Percentiles rank a stretch among this genome's conserved stretches.
Evolutionary conservation across 208 protist species (phyloP).

Genomic region (Crithidia fasciculata): DNA sequence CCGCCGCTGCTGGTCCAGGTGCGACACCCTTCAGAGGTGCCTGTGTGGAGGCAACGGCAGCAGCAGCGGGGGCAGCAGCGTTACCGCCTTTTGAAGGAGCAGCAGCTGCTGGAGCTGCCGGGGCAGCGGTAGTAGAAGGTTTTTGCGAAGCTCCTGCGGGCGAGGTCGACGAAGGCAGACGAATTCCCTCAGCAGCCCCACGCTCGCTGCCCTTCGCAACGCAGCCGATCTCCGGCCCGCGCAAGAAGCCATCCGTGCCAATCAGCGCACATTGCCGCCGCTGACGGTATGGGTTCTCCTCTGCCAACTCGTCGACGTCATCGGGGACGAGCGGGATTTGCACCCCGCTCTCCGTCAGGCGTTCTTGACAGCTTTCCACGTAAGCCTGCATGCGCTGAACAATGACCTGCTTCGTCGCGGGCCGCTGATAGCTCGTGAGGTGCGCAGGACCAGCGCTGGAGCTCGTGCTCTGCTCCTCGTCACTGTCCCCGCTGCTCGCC

Average conservation of each 20-base stretch:
- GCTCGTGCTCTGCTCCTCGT: background rate
- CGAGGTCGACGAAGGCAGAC: background rate
- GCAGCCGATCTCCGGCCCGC: slow-evolving; percentile 55
- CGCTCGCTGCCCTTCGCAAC: background rate
- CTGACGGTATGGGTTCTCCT: slow-evolving; percentile 37
- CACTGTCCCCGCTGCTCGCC: background rate
- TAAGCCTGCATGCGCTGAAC: slow-evolving; percentile 31
- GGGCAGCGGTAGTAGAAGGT: background rate
- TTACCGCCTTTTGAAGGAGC: background rate
- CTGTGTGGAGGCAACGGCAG: background rate
- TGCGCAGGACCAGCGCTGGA: slow-evolving; percentile 1
- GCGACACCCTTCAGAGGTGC: background rate
- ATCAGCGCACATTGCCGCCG: slow-evolving; percentile 57
- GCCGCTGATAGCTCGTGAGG: slow-evolving; percentile 4
- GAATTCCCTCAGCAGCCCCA: background rate
- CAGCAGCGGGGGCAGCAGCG: background rate
- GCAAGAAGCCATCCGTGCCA: slow-evolving; percentile 54
- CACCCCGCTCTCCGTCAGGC: slow-evolving; percentile 24
- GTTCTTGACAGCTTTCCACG: slow-evolving; percentile 17
- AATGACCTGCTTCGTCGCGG: slow-evolving; percentile 10
- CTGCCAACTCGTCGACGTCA: slow-evolving; percentile 35
- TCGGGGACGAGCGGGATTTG: slow-evolving; percentile 18
- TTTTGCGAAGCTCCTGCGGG: background rate
- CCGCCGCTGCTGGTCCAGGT: background rate
- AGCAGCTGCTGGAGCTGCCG: background rate